Percentiles rank a stretch among this genome's conserved stretches.
Conservation (phyloP, 345 rosid species). For the Eucalyptus curtisii region DNA sequence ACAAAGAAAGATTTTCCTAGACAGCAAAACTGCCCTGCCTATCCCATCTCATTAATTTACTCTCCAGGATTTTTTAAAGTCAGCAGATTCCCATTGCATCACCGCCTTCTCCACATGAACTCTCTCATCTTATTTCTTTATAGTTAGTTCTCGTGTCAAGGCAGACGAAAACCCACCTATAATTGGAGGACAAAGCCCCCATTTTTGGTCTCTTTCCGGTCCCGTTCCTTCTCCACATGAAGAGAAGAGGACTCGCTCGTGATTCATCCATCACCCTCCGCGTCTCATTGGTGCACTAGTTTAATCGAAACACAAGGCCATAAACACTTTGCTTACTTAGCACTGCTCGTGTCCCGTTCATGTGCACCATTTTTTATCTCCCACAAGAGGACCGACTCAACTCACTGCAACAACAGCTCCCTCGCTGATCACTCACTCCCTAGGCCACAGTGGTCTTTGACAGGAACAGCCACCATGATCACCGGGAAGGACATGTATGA, state of each 20-base stretch:
- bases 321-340: neutral
- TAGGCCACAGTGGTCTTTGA: neutral
- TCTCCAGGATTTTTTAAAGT: neutral
- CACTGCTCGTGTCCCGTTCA: neutral
- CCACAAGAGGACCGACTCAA: neutral
- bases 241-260: neutral
- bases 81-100: neutral
- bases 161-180: neutral
- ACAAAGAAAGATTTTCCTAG: neutral
- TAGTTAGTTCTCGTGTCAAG: neutral
- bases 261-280: neutral
- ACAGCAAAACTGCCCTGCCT: neutral
- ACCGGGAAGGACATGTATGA: slow-evolving; percentile 68
- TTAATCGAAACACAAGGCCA: neutral
- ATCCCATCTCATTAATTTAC: neutral
- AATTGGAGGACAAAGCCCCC: neutral
- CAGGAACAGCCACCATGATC: slow-evolving; percentile 26
- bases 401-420: neutral
- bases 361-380: neutral
- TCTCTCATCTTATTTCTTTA: neutral
- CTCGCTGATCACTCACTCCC: neutral
- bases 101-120: neutral
- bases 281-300: neutral
- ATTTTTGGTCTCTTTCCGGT: neutral
- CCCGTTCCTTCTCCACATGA: neutral